A percentile compares a stretch with the other conserved stretches of the same genome.
These are phyloP conservation scores for Chytridium lagenaria DNA, from an alignment of 371 early-diverging fungal genomes.

Conservation along the genomic window DNA sequence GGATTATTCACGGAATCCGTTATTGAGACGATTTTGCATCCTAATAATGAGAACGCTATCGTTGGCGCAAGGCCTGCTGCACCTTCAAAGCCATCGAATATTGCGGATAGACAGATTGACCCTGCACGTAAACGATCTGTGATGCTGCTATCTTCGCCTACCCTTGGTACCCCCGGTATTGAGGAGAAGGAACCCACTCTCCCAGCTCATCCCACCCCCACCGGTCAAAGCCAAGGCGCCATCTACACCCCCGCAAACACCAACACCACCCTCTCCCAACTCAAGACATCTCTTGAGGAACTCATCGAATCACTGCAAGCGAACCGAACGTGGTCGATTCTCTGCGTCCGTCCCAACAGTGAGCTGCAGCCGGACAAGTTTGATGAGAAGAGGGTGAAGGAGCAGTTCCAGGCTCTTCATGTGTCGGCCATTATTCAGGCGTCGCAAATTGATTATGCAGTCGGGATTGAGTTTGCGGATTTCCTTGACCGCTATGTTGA, in stretches of 20 bases:
- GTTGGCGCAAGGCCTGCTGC: conserved; percentile 39
- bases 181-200: conserved; percentile 4
- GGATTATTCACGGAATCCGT: conserved; percentile 38
- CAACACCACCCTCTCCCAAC: conserved; percentile 20
- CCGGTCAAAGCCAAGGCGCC: conserved; percentile 14
- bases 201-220: conserved; percentile 38
- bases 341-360: conserved; percentile 66
- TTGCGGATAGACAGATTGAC: conserved; percentile 15
- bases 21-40: conserved; percentile 40
- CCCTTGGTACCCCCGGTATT: background rate
- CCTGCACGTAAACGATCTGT: conserved; percentile 13
- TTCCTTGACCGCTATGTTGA: conserved; percentile 31
- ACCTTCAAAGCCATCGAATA: conserved; percentile 25
- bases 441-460: conserved; percentile 34
- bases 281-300: conserved; percentile 27
- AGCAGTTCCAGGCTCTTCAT: conserved; percentile 64
- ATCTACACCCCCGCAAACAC: conserved; percentile 22
- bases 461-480: conserved; percentile 36
- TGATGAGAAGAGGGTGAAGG: conserved; percentile 49
- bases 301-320: conserved; percentile 37
- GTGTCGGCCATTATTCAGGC: conserved; percentile 61
- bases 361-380: conserved; percentile 46
- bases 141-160: conserved; percentile 29
- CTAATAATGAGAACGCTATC: conserved; percentile 43
- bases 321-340: conserved; percentile 46